Base-by-base conservation (phyloP, 2,329 filamentous ascomycete genomes). In the Hymenoscyphus infarciens region DNA sequence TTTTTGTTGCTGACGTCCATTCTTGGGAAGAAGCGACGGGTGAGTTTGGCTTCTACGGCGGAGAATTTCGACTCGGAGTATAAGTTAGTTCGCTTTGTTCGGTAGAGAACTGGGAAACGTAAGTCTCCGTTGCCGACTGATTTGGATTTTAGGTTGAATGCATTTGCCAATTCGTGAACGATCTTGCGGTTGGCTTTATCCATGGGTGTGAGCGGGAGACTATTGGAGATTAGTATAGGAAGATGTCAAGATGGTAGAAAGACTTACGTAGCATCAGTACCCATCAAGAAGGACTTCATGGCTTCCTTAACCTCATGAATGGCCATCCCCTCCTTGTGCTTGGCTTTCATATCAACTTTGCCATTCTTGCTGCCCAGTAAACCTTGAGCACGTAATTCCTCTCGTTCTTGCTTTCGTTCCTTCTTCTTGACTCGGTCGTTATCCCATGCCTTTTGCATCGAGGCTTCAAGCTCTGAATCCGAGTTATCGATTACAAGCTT, bases 191-290 rank as follows among this genome's bases (percentile, higher is more conserved):
- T 83, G 54, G 83, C 77, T 65, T 92, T 91, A 62, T 91, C 87
- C 87, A 98, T 96, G 0, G 94, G 91, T 2, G 94, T 91, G 27
- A 98, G 80, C 4, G 86, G 79, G 5, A 95, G 80, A 55, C 90
- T 92, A 52, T n/a, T 19, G 66, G 33, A 60, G n/a, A 49, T 60
- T 8, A 61, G 39, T 65, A 61, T 33, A 29, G 68, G 59, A 63
- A 59, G 35, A 54, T 29, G 27, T n/a, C 8, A 52, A n/a, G 3
- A 39, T 53, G n/a, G 55, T 54, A 35, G 27, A n/a, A 55, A 60
- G 25, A 67, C 82, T 71, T 78, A 92, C 87, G 82, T 87, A 69
- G 87, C 80, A 59, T 83, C 82, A 1, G 81, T 76, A 22, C 86
- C 82, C 29, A 85, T 74, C 25, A 97, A 77, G 73, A 97, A 97